Evolutionary conservation across 169 alveolate genomes (phyloP).

Genomic region (Eimeria acervulina): DNA sequence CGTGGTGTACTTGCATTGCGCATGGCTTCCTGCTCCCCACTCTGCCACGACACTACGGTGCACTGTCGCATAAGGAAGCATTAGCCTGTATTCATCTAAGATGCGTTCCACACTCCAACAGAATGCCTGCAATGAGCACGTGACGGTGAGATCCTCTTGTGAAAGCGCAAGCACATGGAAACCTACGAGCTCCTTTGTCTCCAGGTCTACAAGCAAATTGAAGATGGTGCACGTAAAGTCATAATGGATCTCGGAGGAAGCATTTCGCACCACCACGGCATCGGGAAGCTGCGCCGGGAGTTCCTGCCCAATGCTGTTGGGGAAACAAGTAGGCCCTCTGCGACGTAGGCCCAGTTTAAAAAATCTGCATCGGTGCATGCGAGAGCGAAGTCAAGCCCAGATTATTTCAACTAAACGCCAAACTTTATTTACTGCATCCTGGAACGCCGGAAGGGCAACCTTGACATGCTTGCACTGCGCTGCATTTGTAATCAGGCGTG

Average conservation of each 20-base stretch:
- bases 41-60: not conserved
- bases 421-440: not conserved
- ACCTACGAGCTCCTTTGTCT: not conserved
- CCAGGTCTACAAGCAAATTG: constrained; percentile 88
- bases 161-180: not conserved
- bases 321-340: constrained; percentile 82
- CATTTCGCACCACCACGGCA: constrained; percentile 93
- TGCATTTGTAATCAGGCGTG: constrained; percentile 55
- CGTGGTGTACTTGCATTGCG: not conserved
- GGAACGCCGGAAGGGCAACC: not conserved
- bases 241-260: constrained; percentile 91
- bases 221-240: constrained; percentile 91
- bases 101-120: not conserved
- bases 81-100: not conserved
- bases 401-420: not conserved
- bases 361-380: not conserved
- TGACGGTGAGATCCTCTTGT: not conserved
- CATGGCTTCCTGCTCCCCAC: not conserved
- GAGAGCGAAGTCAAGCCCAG: no score
- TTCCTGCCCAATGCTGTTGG: constrained; percentile 87
- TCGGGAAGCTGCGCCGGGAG: constrained; percentile 91
- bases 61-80: not conserved
- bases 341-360: not conserved
- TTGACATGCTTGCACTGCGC: not conserved
- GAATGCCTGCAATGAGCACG: not conserved